A percentile compares a stretch with the other conserved stretches of the same genome.
These are phyloP conservation scores for Ogataea salicorniae DNA, from an alignment of 805 yeast species.

Conservation along the genomic window DNA sequence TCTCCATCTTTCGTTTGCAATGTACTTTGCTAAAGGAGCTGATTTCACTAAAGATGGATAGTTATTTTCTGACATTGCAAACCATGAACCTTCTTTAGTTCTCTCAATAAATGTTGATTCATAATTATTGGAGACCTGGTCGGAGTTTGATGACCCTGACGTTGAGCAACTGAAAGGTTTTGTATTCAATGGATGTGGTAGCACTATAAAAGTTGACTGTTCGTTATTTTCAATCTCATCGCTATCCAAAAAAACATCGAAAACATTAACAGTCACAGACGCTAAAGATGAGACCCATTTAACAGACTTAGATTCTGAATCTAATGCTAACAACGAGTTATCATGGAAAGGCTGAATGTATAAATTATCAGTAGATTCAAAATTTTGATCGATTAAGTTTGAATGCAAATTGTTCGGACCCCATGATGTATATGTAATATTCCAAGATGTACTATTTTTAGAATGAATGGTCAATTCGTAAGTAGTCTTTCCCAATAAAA, in stretches of 20 bases:
- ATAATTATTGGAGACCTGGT: neutral
- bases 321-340: constrained; percentile 70
- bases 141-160: neutral
- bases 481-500: constrained; percentile 66
- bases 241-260: constrained; percentile 55
- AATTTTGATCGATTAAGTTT: constrained; percentile 42
- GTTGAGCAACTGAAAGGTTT: neutral
- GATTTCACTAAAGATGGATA: constrained; percentile 80
- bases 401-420: constrained; percentile 82
- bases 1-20: constrained; percentile 40
- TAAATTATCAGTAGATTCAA: constrained; percentile 61
- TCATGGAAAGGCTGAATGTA: constrained; percentile 84
- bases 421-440: constrained; percentile 83
- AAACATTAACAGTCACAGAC: constrained; percentile 66
- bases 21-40: constrained; percentile 72
- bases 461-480: constrained; percentile 77
- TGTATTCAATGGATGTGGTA: constrained; percentile 62
- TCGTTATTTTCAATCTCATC: constrained; percentile 10
- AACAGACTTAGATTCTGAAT: constrained; percentile 61
- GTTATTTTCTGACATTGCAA: constrained; percentile 70
- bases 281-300: constrained; percentile 77
- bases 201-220: constrained; percentile 38
- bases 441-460: constrained; percentile 67
- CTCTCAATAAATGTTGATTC: constrained; percentile 62
- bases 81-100: constrained; percentile 67